Conservation (phyloP, 192 early-diverging fungal genomes). For the Dispira parvispora region DNA sequence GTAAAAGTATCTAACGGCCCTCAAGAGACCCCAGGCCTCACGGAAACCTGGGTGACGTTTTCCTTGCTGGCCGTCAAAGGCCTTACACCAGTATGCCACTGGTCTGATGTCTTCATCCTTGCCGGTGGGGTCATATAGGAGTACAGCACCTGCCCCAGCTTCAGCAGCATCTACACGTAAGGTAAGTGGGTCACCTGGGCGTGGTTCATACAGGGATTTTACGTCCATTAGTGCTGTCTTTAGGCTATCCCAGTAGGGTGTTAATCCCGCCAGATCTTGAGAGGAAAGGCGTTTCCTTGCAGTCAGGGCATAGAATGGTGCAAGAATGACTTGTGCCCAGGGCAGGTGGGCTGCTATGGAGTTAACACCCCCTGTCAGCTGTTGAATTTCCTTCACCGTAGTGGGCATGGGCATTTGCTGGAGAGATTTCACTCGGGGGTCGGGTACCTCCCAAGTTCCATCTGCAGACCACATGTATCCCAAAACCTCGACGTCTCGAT, state of each 20-base stretch:
- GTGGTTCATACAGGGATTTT: slow-evolving; percentile 12
- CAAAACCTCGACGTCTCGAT: neutral
- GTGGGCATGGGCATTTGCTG: slow-evolving; percentile 10
- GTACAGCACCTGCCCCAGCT: slow-evolving; percentile 13
- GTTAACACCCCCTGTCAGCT: slow-evolving; percentile 15
- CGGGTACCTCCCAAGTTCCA: slow-evolving; percentile 9
- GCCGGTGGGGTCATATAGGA: slow-evolving; percentile 11
- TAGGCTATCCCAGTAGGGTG: neutral
- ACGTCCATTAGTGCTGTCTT: slow-evolving; percentile 10
- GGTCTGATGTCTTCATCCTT: slow-evolving; percentile 8
- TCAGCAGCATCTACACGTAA: slow-evolving; percentile 14
- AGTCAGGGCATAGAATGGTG: slow-evolving; percentile 14
- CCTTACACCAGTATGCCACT: slow-evolving; percentile 14
- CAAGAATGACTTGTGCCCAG: slow-evolving; percentile 11
- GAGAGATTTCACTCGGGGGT: slow-evolving; percentile 13
- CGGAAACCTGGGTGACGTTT: slow-evolving; percentile 12
- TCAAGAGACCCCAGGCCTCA: slow-evolving; percentile 12
- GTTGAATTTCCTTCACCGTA: slow-evolving; percentile 6
- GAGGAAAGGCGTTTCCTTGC: slow-evolving; percentile 6
- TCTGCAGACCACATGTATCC: slow-evolving; percentile 10
- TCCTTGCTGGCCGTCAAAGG: slow-evolving; percentile 13
- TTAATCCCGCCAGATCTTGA: neutral
- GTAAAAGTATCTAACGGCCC: slow-evolving; percentile 15
- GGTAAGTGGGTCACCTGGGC: slow-evolving; percentile 12
- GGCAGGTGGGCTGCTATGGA: slow-evolving; percentile 13